Base-by-base conservation (phyloP, 2,329 filamentous ascomycete species). In the Hortaea werneckii region DNA sequence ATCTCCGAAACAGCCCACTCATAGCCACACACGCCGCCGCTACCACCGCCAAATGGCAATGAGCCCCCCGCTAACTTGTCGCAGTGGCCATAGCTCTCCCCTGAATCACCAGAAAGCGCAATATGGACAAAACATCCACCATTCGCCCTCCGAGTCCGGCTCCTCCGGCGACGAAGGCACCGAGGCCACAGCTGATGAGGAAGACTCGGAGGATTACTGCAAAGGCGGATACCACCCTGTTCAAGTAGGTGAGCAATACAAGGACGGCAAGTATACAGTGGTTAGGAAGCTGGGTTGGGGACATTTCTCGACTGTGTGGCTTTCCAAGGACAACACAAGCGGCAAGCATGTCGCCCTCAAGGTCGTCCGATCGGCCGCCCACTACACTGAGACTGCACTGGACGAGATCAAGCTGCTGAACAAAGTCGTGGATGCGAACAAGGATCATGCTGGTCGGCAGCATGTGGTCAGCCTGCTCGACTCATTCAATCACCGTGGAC, bases 321-420 rank as follows among this genome's bases (percentile, higher is more conserved):
- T 83, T 52, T 82, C 79, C 71, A 72, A 85, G 66, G 90, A 96
- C 71, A 95, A 94, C 61, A 79, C 75, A 48, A 89, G 82, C 49
- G 82, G 83, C 63, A 95, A 94, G 71, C 92, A 98, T 67, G 92
- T 98, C 61, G 92, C 92, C 46, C 78, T 98, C 58, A 98, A 98
- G 71, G 90, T 98, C 50, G 92, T 98, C 52, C 87, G 92, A 58
- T 96, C 90, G 32, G 92, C 92, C 48, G 89, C 90, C 50, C 92
- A 98, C 73, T 98, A 98, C 70, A 96, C 92, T 56, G 92, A 98
- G 72, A 98, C 92, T 48, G 92, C 92, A 57, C 84, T 96, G 71
- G 92, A 98, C 68, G 92, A 98, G 72, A 96, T 98, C 72, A 96
- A 96, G 71, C 76, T 98, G 42, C 82, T 98, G 58, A 94, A 95